These are phyloP conservation scores for Colletotrichum spinosum DNA, from an alignment of 2,329 filamentous ascomycete genomes.

Conservation along the genomic window DNA sequence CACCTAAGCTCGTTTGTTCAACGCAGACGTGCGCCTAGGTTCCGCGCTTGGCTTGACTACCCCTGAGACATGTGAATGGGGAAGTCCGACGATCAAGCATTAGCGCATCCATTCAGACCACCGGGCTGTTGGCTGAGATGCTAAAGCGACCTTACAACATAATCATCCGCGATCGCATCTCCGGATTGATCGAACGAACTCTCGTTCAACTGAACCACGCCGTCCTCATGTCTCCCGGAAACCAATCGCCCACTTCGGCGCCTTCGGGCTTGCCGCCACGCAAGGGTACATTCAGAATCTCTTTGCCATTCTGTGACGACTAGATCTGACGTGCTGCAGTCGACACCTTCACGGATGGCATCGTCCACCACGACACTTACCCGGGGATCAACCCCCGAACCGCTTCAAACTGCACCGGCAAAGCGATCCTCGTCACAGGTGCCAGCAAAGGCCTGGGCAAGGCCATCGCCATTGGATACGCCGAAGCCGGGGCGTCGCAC, in stretches of 20 bases:
- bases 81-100: constrained; percentile 28
- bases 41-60: not conserved
- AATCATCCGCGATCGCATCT: not conserved
- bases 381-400: constrained; percentile 56
- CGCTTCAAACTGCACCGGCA: constrained; percentile 51
- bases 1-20: not conserved
- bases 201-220: constrained; percentile 11
- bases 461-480: constrained; percentile 66
- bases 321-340: constrained; percentile 23
- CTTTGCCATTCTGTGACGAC: accelerated
- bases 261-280: constrained; percentile 27
- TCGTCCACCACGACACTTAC: constrained; percentile 63
- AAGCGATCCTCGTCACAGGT: constrained; percentile 63
- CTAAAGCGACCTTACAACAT: not conserved
- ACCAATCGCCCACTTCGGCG: constrained; percentile 9
- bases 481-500: constrained; percentile 60
- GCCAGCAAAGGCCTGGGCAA: constrained; percentile 66
- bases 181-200: constrained; percentile 24
- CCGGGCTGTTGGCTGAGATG: not conserved
- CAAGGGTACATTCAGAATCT: constrained; percentile 14
- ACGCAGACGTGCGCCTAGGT: constrained; percentile 6
- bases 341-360: constrained; percentile 42
- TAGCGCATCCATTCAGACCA: not conserved
- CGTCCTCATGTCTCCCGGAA: constrained; percentile 20
- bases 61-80: constrained; percentile 20